phyloP scores from a whole-genome alignment of 2,329 filamentous ascomycete species.

The Rasamsonia emersonii region DNA sequence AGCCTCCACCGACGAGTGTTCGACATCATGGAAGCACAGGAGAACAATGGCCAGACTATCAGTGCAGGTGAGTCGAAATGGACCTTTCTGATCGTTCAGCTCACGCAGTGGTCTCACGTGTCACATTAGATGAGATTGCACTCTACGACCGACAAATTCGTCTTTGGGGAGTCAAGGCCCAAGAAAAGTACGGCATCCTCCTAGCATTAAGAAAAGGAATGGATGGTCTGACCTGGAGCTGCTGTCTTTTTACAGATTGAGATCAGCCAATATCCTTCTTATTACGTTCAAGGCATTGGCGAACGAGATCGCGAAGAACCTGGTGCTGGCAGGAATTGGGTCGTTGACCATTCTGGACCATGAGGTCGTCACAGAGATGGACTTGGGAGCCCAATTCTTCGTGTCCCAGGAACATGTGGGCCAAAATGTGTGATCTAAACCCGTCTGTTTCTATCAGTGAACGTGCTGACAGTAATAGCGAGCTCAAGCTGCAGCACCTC shows the following conservation, averaged over 20 bases:
- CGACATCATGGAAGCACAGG: constrained; percentile 15
- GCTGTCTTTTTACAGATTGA: constrained; percentile 50
- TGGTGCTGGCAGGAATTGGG: constrained; percentile 86
- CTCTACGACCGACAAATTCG: constrained; percentile 96
- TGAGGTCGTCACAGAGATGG: constrained; percentile 63
- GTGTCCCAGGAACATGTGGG: constrained; percentile 64
- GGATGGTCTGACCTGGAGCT: background rate
- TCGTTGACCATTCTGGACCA: constrained; percentile 84
- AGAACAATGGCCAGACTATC: constrained; percentile 18
- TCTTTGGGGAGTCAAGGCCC: constrained; percentile 91
- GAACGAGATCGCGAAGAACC: constrained; percentile 94
- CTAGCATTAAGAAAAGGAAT: background rate
- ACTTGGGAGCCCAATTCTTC: constrained; percentile 78
- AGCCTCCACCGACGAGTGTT: no score
- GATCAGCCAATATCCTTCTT: constrained; percentile 79
- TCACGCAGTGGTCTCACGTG: constrained; percentile 4
- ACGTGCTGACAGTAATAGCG: constrained; percentile 41
- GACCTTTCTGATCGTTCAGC: background rate
- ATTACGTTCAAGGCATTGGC: constrained; percentile 80
- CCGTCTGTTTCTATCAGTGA: constrained; percentile 7
- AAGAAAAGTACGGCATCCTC: constrained; percentile 53
- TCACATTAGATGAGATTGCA: constrained; percentile 72
- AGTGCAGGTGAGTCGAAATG: constrained; percentile 22
- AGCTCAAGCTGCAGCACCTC: constrained; percentile 68
- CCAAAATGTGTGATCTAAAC: constrained; percentile 49